Evolutionary conservation across 441 rosid species (phyloP).

Genomic region (Adansonia rubrostipa): DNA sequence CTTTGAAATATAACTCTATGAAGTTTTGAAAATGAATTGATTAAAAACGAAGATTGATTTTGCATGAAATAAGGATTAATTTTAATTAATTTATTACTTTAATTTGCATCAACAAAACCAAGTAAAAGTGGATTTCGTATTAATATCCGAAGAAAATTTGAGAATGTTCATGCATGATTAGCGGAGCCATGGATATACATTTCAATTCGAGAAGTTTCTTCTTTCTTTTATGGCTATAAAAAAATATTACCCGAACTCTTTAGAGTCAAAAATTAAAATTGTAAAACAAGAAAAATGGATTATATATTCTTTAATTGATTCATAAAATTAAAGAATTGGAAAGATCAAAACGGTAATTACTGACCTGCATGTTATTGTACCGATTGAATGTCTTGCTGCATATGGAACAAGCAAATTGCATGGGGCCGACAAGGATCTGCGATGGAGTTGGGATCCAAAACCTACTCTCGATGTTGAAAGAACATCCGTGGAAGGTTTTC

Average conservation of each 20-base stretch:
- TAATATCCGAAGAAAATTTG: neutral
- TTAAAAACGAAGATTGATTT: neutral
- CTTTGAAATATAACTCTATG: neutral
- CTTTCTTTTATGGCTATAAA: neutral
- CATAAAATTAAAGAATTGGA: neutral
- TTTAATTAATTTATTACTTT: neutral
- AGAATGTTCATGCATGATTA: neutral
- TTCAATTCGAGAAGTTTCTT: neutral
- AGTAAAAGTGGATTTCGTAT: neutral
- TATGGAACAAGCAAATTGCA: constrained; percentile 85
- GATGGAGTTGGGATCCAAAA: constrained; percentile 95
- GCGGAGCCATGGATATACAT: neutral
- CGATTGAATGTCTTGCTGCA: constrained; percentile 94
- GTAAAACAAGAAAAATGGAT: neutral
- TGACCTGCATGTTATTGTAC: constrained; percentile 97
- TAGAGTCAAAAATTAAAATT: neutral
- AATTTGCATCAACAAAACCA: constrained; percentile 1
- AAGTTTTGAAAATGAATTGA: neutral
- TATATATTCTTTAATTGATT: neutral
- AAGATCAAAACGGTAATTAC: constrained; percentile 15
- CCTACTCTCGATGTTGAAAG: constrained; percentile 57
- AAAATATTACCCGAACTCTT: neutral
- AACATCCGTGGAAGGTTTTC: constrained; percentile 44
- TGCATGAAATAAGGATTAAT: neutral
- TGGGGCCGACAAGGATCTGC: constrained; percentile 90